phyloP scores from a whole-genome alignment of 2,329 filamentous ascomycete species.

The Colletotrichum sp. region DNA sequence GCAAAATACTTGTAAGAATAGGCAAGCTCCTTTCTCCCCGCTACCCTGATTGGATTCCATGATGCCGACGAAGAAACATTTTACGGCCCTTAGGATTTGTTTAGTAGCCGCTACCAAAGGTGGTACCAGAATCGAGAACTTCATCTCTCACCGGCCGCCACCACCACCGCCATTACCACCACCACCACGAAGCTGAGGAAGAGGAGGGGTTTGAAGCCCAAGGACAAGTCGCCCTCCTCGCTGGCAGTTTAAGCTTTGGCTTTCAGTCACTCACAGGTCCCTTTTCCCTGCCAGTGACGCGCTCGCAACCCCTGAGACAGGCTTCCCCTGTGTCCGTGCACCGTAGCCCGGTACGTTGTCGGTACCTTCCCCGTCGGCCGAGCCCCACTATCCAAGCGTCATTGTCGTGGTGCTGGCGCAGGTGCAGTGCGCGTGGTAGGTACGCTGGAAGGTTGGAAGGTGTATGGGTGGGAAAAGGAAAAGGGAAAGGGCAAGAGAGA shows the following conservation, averaged over 20 bases:
- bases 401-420: neutral
- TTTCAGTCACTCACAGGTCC: neutral
- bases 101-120: neutral
- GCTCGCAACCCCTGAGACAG: neutral
- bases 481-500: neutral
- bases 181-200: neutral
- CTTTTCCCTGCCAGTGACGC: slow-evolving; percentile 6
- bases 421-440: neutral
- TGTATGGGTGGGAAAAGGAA: neutral
- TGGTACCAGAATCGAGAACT: neutral
- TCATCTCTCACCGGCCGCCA: neutral
- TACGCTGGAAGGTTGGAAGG: neutral
- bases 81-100: neutral
- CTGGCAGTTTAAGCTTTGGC: slow-evolving; percentile 17
- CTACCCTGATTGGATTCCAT: neutral
- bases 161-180: neutral
- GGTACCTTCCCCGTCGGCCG: neutral
- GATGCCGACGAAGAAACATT: neutral
- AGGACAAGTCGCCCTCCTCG: neutral
- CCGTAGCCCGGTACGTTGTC: neutral
- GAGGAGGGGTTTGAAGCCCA: neutral
- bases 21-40: neutral
- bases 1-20: neutral
- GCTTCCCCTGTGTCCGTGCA: neutral
- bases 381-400: slow-evolving; percentile 14